Conservation (phyloP, 192 early-diverging fungal genomes). For the Diversispora eburnea region DNA sequence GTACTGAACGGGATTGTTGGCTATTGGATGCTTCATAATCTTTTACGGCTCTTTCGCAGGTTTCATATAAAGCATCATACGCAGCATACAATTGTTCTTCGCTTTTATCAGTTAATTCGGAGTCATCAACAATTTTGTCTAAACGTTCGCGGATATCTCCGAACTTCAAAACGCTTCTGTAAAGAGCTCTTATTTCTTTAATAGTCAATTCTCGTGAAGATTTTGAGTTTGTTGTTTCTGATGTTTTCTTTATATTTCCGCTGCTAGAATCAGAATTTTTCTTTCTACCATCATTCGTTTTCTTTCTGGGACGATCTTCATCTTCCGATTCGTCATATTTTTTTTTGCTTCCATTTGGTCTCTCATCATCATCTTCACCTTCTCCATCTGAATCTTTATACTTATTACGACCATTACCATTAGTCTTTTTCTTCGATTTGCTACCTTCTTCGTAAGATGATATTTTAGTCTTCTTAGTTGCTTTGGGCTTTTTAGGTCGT, state of each 20-base stretch:
- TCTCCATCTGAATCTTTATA: neutral
- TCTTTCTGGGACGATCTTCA: neutral
- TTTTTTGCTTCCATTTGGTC: neutral
- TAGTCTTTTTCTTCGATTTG: neutral
- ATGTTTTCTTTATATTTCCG: neutral
- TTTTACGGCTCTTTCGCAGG: slow-evolving; percentile 46
- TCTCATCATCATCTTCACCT: neutral
- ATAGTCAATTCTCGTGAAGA: slow-evolving; percentile 48
- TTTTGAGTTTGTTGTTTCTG: neutral
- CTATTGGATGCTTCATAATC: slow-evolving; percentile 35
- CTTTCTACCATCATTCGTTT: slow-evolving; percentile 24
- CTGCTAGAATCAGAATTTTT: slow-evolving; percentile 31
- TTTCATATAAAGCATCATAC: slow-evolving; percentile 43
- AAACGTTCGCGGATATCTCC: slow-evolving; percentile 78
- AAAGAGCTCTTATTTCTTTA: slow-evolving; percentile 82
- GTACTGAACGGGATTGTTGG: neutral
- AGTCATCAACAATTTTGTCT: slow-evolving; percentile 77
- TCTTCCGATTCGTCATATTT: neutral
- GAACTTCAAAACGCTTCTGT: slow-evolving; percentile 75
- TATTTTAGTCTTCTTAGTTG: neutral
- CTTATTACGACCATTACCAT: neutral
- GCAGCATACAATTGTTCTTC: slow-evolving; percentile 39
- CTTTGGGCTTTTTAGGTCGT: neutral
- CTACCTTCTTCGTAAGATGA: neutral
- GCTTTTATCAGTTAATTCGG: slow-evolving; percentile 70